A percentile compares a stretch with the other conserved stretches of the same genome.
phyloP scores from a whole-genome alignment of 2,329 filamentous ascomycete species.

The Corniculantispora saksenae region DNA sequence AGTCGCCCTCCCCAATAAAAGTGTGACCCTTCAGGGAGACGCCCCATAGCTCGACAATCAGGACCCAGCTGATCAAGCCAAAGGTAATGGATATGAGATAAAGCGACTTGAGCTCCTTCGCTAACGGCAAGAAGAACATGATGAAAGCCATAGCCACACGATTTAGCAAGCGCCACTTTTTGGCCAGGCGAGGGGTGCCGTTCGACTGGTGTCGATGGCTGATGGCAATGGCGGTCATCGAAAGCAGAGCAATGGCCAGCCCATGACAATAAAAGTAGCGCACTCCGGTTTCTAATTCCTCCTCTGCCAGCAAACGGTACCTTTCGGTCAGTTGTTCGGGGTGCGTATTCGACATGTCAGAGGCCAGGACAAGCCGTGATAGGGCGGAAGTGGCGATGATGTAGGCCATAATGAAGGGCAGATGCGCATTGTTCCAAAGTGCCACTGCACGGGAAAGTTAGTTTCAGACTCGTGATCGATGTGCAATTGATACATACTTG shows the following conservation, averaged over 20 bases:
- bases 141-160: slow-evolving; percentile 51
- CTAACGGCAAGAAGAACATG: slow-evolving; percentile 57
- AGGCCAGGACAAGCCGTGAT: slow-evolving; percentile 58
- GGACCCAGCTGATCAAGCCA: slow-evolving; percentile 45
- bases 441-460: slow-evolving; percentile 35
- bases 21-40: slow-evolving; percentile 46
- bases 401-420: slow-evolving; percentile 65
- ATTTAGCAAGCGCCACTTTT: slow-evolving; percentile 52
- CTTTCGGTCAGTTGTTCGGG: slow-evolving; percentile 50
- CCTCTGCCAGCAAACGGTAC: slow-evolving; percentile 51
- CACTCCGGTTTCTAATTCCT: slow-evolving; percentile 52
- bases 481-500: slow-evolving; percentile 35
- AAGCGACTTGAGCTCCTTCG: slow-evolving; percentile 46
- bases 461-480: not conserved
- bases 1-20: slow-evolving; percentile 29
- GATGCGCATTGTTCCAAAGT: slow-evolving; percentile 57
- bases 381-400: slow-evolving; percentile 60
- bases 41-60: slow-evolving; percentile 52
- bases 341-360: slow-evolving; percentile 52
- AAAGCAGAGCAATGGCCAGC: slow-evolving; percentile 54
- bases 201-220: slow-evolving; percentile 58
- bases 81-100: slow-evolving; percentile 48
- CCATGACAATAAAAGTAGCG: slow-evolving; percentile 67
- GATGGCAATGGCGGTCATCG: slow-evolving; percentile 56
- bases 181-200: slow-evolving; percentile 49